Base-by-base conservation (phyloP, 495 filamentous ascomycete genomes). In the Rhypophila decipiens region DNA sequence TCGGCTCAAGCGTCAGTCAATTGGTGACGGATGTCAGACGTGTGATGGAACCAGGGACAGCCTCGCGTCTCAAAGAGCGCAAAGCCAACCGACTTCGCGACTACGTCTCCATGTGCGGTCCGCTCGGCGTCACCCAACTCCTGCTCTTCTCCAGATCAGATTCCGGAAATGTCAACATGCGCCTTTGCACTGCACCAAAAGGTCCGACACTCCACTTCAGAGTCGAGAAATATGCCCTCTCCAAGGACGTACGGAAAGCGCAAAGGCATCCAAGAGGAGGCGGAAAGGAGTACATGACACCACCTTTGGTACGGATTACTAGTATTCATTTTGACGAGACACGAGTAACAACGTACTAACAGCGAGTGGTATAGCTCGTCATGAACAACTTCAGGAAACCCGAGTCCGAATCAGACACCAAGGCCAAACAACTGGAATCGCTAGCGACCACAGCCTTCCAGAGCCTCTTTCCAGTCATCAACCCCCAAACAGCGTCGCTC, bases 21-120 rank as follows among this genome's bases (percentile, higher is more conserved):
- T 71, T 99, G 47, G 93, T 91, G 4, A 84, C 86, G 53, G 93
- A 99, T 72, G 87, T 96, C 19, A 80, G 93, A 44, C 71, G 73
- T 15, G 90, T 97, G 73, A 94, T 99, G 90, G 90, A 97, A 64
- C 93, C 93, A 0, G 84, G 87, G 21, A 99, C 93, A 5, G 93
- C 93, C 27, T 82, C 82, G 50, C 78, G 93, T 56, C 67, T 99
- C 52, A 74, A 88, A 75, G 90, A 98, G 72, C 80, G 94, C 51
- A 85, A 85, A 74, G 82, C 80, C 21, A 99, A 99, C 71, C 84
- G 83, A 60, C 66, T 97, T 57, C 78, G 86, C 55, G 93, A 99
- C 69, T 99, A 94, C 65, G 86, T 88, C 18, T 85, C 88, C 37
- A 97, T 99, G 94, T 84, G 88, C 46, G 94, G 93, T 5, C 89